These are phyloP conservation scores for Aphanomyces astaci DNA, from an alignment of 352 stramenopile genomes.

Conservation along the genomic window DNA sequence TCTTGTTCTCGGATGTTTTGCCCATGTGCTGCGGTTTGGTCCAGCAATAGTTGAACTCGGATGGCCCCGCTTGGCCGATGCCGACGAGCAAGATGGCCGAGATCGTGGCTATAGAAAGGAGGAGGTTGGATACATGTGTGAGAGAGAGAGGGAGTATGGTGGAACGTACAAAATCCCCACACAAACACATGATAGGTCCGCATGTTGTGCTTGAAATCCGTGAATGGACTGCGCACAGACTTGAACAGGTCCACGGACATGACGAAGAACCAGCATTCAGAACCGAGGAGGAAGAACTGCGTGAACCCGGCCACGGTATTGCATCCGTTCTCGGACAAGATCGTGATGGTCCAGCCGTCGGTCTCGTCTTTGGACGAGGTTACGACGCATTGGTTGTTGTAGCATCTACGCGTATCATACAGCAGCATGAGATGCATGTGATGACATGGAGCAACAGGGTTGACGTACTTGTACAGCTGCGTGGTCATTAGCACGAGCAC, in stretches of 20 bases:
- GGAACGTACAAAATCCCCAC: constrained; percentile 58
- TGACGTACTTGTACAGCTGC: constrained; percentile 77
- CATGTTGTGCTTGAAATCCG: constrained; percentile 81
- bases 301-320: constrained; percentile 61
- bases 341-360: constrained; percentile 2
- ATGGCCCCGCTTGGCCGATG: constrained; percentile 63
- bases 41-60: constrained; percentile 82
- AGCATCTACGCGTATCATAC: constrained; percentile 6
- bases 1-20: constrained; percentile 27
- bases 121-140: too few relatives aligned
- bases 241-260: constrained; percentile 84
- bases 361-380: background rate
- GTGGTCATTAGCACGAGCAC: constrained; percentile 67
- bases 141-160: background rate
- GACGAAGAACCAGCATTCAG: constrained; percentile 84
- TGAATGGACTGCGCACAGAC: constrained; percentile 80
- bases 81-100: constrained; percentile 63
- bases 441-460: constrained; percentile 27
- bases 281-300: constrained; percentile 83
- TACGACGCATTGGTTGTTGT: background rate
- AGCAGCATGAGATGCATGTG: background rate
- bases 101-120: constrained; percentile 36
- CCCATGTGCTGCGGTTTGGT: constrained; percentile 58
- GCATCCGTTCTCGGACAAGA: constrained; percentile 29
- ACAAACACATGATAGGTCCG: constrained; percentile 78